These are phyloP conservation scores for Candida gorgasii DNA, from an alignment of 805 yeast genomes.

Conservation along the genomic window DNA sequence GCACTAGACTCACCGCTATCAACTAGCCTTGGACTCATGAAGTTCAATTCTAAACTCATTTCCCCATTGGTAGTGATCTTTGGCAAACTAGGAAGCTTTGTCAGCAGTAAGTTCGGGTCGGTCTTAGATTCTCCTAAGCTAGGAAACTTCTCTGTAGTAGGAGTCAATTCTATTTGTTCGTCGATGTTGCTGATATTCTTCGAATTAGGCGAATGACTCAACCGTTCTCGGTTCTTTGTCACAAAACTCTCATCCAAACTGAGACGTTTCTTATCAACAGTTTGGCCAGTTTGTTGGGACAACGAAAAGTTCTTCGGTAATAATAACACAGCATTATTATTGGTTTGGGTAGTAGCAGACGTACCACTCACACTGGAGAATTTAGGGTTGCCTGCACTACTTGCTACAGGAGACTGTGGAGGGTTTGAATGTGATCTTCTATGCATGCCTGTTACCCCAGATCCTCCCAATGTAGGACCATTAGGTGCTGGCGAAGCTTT, in stretches of 20 bases:
- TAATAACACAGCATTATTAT: conserved; percentile 49
- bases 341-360: conserved; percentile 8
- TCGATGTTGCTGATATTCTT: conserved; percentile 13
- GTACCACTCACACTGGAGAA: conserved; percentile 6
- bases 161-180: conserved; percentile 2
- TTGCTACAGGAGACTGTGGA: conserved; percentile 18
- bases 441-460: conserved; percentile 20
- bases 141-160: conserved; percentile 6
- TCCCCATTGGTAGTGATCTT: neutral
- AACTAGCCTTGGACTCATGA: too few relatives aligned
- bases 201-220: conserved; percentile 10
- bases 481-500: conserved; percentile 21
- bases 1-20: too few relatives aligned
- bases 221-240: conserved; percentile 11
- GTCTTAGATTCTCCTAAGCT: conserved; percentile 1
- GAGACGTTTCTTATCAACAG: conserved; percentile 24
- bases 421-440: conserved; percentile 39
- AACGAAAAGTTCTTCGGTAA: conserved; percentile 49
- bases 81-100: neutral
- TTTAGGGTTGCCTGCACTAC: conserved; percentile 1
- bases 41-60: too few relatives aligned
- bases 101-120: neutral
- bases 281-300: neutral
- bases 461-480: too few relatives aligned
- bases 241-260: conserved; percentile 25